phyloP scores from a whole-genome alignment of 768 basidiomycete genomes.

The Hydnum rufescens region DNA sequence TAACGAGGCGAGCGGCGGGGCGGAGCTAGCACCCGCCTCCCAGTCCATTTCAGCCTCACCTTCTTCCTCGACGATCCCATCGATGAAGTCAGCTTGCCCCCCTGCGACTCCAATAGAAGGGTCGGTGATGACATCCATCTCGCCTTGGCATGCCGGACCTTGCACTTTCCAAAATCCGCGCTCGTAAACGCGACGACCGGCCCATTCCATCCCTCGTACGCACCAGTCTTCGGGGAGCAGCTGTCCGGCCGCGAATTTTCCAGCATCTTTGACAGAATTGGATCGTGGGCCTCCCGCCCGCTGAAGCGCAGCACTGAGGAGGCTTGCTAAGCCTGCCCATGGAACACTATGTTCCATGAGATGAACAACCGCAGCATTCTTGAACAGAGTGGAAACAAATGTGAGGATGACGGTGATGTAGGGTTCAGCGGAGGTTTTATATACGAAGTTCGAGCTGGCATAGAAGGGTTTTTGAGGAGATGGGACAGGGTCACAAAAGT shows the following conservation, averaged over 20 bases:
- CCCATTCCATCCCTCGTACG: slow-evolving; percentile 92
- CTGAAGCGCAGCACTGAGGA: slow-evolving; percentile 28
- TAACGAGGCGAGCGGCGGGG: slow-evolving; percentile 14
- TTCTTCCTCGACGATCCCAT: slow-evolving; percentile 72
- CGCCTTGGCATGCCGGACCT: slow-evolving; percentile 23
- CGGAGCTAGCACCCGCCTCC: slow-evolving; percentile 19
- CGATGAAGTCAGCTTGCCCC: slow-evolving; percentile 25
- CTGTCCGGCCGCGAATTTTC: slow-evolving; percentile 26
- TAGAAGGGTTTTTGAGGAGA: slow-evolving; percentile 39
- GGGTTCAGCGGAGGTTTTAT: slow-evolving; percentile 42
- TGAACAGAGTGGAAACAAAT: slow-evolving; percentile 62
- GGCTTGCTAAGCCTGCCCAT: slow-evolving; percentile 54
- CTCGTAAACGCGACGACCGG: slow-evolving; percentile 73
- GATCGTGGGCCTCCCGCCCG: not conserved
- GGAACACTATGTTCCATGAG: slow-evolving; percentile 63
- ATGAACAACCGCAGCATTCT: slow-evolving; percentile 37
- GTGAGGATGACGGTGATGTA: slow-evolving; percentile 77
- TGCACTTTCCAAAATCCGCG: slow-evolving; percentile 85
- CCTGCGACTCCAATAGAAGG: no score
- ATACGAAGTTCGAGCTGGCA: slow-evolving; percentile 35
- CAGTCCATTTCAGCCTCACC: slow-evolving; percentile 23
- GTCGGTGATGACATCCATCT: slow-evolving; percentile 50
- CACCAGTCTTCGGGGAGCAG: slow-evolving; percentile 86
- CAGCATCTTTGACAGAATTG: not conserved
- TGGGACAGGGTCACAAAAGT: slow-evolving; percentile 59